Percentiles rank a stretch among this genome's conserved stretches.
Conservation (phyloP, 1,284 basidiomycete genomes). For the Volvariella volvacea region DNA sequence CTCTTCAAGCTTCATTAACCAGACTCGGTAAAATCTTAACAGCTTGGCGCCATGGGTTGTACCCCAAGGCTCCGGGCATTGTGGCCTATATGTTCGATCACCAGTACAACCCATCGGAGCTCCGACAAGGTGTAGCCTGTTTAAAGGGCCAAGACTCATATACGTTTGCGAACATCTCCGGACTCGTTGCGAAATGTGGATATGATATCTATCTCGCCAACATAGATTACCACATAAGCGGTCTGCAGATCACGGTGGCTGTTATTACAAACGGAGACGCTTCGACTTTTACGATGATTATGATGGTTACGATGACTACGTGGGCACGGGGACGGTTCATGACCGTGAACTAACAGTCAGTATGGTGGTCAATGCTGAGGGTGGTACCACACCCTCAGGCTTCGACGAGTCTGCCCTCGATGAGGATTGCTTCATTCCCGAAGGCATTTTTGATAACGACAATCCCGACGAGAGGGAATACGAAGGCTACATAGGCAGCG, state of each 20-base stretch:
- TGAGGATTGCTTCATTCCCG: conserved; percentile 24
- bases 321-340: too few species aligned
- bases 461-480: conserved; percentile 32
- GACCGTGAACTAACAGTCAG: conserved; percentile 17
- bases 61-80: conserved; percentile 6
- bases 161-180: conserved; percentile 16
- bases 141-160: conserved; percentile 28
- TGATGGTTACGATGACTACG: not conserved
- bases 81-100: conserved; percentile 24
- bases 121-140: conserved; percentile 14
- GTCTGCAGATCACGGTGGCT: conserved; percentile 22
- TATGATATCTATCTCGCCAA: conserved; percentile 27
- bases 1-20: conserved; percentile 9
- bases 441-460: conserved; percentile 23
- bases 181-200: conserved; percentile 20
- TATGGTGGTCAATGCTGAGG: conserved; percentile 29
- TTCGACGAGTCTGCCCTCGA: conserved; percentile 17
- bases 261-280: conserved; percentile 6
- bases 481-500: conserved; percentile 37
- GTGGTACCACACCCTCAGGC: conserved; percentile 12
- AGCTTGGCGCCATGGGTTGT: conserved; percentile 21
- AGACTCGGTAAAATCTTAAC: conserved; percentile 20
- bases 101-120: conserved; percentile 20
- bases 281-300: not conserved
- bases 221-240: conserved; percentile 25